Percentiles rank a stretch among this genome's conserved stretches.
These are phyloP conservation scores for Mortierella sp. DNA, from an alignment of 371 early-diverging fungal genomes.

Conservation along the genomic window DNA sequence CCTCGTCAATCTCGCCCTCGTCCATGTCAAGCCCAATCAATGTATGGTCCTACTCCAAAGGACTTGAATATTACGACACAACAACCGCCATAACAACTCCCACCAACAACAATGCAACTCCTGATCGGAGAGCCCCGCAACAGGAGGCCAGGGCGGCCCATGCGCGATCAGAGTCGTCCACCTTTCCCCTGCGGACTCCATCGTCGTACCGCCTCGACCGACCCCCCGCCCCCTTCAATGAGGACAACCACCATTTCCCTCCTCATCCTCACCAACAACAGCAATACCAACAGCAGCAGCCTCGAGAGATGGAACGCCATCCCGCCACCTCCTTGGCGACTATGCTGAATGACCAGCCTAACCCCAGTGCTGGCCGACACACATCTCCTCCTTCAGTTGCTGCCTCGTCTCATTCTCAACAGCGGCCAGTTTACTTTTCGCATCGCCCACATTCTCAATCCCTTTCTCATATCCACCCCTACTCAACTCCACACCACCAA, in stretches of 20 bases:
- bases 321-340: slow-evolving; percentile 22
- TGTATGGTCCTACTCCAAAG: slow-evolving; percentile 38
- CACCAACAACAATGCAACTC: not conserved
- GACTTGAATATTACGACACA: slow-evolving; percentile 16
- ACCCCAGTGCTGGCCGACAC: slow-evolving; percentile 9
- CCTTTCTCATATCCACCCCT: slow-evolving; percentile 21
- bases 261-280: not conserved
- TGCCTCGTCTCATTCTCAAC: not conserved
- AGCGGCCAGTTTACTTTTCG: slow-evolving; percentile 4
- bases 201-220: not conserved
- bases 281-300: not conserved
- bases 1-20: slow-evolving; percentile 30
- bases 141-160: slow-evolving; percentile 7
- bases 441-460: slow-evolving; percentile 10
- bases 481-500: slow-evolving; percentile 5
- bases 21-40: slow-evolving; percentile 44
- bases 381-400: not conserved
- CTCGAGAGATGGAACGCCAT: slow-evolving; percentile 26
- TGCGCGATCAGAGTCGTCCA: slow-evolving; percentile 14
- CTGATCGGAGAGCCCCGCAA: slow-evolving; percentile 8
- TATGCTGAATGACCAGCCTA: slow-evolving; percentile 15
- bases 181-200: not conserved
- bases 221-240: not conserved
- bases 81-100: not conserved
- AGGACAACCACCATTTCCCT: not conserved